Percentiles rank a stretch among this genome's conserved stretches.
These are phyloP conservation scores for Epichloe scottii DNA, from an alignment of 2,329 filamentous ascomycete genomes.

Conservation along the genomic window DNA sequence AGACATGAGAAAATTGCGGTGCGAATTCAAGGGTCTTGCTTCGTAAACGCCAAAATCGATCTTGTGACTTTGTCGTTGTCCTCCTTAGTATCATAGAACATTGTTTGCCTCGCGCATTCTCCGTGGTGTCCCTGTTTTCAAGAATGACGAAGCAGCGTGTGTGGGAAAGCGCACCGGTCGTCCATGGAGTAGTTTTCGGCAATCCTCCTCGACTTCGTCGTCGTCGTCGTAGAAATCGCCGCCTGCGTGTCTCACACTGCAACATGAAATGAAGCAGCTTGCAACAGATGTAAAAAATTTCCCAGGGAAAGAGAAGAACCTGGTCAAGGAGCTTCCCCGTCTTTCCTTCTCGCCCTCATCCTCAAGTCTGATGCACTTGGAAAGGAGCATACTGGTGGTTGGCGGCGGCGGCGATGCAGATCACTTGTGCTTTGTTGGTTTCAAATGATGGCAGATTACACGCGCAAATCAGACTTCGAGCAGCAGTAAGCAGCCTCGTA, in stretches of 20 bases:
- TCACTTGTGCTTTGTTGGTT: no score
- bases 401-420: background rate
- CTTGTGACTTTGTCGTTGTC: background rate
- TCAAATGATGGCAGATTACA: no score
- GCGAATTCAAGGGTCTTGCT: no score
- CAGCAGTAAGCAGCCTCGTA: no score
- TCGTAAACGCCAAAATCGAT: background rate
- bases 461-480: no score
- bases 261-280: constrained; percentile 6
- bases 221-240: constrained; percentile 11
- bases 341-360: constrained; percentile 23
- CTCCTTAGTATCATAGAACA: constrained; percentile 13
- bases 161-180: constrained; percentile 16
- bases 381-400: background rate
- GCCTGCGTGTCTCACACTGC: constrained; percentile 4
- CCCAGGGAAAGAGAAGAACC: background rate
- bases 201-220: constrained; percentile 13
- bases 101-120: constrained; percentile 25
- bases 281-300: background rate
- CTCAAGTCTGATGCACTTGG: constrained; percentile 14
- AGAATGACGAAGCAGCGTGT: constrained; percentile 28
- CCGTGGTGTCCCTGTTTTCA: constrained; percentile 28
- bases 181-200: constrained; percentile 3
- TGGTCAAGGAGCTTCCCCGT: background rate
- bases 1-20: background rate